A percentile compares a stretch with the other conserved stretches of the same genome.
Evolutionary conservation across 2,329 filamentous ascomycete species (phyloP).

Genomic region (Penicillium sp.): DNA sequence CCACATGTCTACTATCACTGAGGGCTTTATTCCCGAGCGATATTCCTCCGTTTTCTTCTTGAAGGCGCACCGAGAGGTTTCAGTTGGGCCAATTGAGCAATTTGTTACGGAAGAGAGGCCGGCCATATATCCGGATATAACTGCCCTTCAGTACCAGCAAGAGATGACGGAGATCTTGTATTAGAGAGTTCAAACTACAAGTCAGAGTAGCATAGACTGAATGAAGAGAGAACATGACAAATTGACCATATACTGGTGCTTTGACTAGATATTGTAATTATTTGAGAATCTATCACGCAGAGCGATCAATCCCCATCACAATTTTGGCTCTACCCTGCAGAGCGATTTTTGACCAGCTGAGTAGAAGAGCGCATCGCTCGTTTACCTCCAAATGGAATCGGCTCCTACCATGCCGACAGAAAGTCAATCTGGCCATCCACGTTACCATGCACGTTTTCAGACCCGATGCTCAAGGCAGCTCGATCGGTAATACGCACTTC

Average conservation of each 20-base stretch:
- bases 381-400: too few relatives aligned
- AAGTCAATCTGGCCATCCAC: neutral
- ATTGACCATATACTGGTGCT: neutral
- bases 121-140: constrained; percentile 2
- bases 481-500: neutral
- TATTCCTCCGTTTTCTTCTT: constrained; percentile 4
- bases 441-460: neutral
- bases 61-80: constrained; percentile 1
- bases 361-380: neutral
- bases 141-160: constrained; percentile 2
- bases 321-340: neutral
- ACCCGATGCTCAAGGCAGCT: neutral
- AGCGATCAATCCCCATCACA: too few relatives aligned
- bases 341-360: neutral
- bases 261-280: neutral
- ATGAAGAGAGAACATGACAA: neutral
- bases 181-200: neutral
- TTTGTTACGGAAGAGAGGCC: constrained; percentile 6
- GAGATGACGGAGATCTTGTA: constrained; percentile 2
- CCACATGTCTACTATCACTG: neutral
- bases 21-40: neutral
- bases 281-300: too few relatives aligned
- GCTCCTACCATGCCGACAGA: neutral
- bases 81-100: constrained; percentile 1
- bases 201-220: neutral